Base-by-base conservation (phyloP, 257 asterid genomes). In the Catharanthus roseus region DNA sequence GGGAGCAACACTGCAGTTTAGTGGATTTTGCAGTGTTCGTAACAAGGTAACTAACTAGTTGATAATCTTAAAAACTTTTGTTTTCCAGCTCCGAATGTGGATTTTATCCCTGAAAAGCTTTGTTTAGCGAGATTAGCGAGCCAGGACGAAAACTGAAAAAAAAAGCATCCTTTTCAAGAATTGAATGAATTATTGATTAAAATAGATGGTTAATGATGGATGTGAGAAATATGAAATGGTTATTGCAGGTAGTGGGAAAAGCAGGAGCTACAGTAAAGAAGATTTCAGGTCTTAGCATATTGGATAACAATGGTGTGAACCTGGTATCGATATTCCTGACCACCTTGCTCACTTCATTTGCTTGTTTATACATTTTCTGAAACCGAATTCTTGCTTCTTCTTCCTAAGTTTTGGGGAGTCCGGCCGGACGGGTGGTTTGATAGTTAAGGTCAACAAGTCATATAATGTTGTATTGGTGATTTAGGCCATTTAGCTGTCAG, bases 1-100 rank as follows among this genome's bases (percentile, higher is more conserved):
- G 65, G 99, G 99, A 76, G 99, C 99, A 21, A 93, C 99, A 31
- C 82, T 93, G 79, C 97, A 93, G 57, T 93, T 83, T 84, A 93
- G 97, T 75, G 97, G 99, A 67, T 89, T 80, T 79, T 91, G 99
- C 81, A 85, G 77, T 60, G 91, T 93, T 68, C 88, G 96, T n/a
- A 89, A 91, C 61, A 91, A 93, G 99, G 99, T 91, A 71, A 80
- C 68, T 91, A 71, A 80, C 68, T 38, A 29, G 21, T 42, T 3
- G 58, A 42, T 15, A 41, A 10, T 65, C 70, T 15, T 61, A 26
- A 18, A 15, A 1, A 34, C 19, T 58, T n/a, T 13, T 13, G 19
- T 58, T 58, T 0, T 1, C 31, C 13, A 58, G 0, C 65, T 58
- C 41, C 29, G 3, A 23, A 58, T 29, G 38, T 29, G 39, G 21